A percentile compares a stretch with the other conserved stretches of the same genome.
Evolutionary conservation across 768 basidiomycete species (phyloP).

Genomic region (Sutorius australiensis): DNA sequence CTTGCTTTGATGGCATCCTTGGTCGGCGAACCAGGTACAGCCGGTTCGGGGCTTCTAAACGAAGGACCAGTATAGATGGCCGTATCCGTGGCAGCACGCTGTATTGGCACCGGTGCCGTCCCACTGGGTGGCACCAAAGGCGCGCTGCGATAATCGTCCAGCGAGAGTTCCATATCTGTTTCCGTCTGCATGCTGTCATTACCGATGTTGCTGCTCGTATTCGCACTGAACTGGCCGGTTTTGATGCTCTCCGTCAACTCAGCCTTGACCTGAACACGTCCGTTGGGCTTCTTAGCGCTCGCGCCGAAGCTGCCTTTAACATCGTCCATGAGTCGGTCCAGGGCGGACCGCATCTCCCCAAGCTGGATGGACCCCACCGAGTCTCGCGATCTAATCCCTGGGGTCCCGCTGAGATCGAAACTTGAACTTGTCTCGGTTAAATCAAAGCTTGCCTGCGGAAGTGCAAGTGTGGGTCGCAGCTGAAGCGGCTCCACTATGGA

Average conservation of each 20-base stretch:
- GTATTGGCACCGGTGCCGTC: slow-evolving; percentile 31
- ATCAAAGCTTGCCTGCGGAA: slow-evolving; percentile 12
- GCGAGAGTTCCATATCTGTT: slow-evolving; percentile 30
- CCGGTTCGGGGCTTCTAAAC: slow-evolving; percentile 34
- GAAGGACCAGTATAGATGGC: slow-evolving; percentile 29
- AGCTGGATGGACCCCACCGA: slow-evolving; percentile 53
- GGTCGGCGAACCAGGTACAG: slow-evolving; percentile 44
- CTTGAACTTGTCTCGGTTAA: slow-evolving; percentile 23
- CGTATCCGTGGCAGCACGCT: slow-evolving; percentile 54
- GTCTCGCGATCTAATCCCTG: slow-evolving; percentile 29
- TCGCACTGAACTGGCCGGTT: slow-evolving; percentile 33
- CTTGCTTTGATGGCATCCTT: slow-evolving; percentile 65
- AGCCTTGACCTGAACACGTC: slow-evolving; percentile 14
- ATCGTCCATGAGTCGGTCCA: slow-evolving; percentile 71
- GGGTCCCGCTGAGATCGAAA: slow-evolving; percentile 22
- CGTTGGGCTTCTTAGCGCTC: slow-evolving; percentile 21
- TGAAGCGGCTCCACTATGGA: slow-evolving; percentile 4
- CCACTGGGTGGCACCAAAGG: slow-evolving; percentile 7
- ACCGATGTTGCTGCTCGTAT: slow-evolving; percentile 30
- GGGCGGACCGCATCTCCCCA: slow-evolving; percentile 67
- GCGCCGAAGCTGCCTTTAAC: slow-evolving; percentile 36
- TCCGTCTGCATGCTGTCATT: slow-evolving; percentile 32
- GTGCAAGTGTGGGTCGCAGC: slow-evolving; percentile 6
- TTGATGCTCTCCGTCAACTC: slow-evolving; percentile 34
- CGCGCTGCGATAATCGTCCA: slow-evolving; percentile 23